Base-by-base conservation (phyloP, 805 yeast species). In the Nadsonia fulvescens region DNA sequence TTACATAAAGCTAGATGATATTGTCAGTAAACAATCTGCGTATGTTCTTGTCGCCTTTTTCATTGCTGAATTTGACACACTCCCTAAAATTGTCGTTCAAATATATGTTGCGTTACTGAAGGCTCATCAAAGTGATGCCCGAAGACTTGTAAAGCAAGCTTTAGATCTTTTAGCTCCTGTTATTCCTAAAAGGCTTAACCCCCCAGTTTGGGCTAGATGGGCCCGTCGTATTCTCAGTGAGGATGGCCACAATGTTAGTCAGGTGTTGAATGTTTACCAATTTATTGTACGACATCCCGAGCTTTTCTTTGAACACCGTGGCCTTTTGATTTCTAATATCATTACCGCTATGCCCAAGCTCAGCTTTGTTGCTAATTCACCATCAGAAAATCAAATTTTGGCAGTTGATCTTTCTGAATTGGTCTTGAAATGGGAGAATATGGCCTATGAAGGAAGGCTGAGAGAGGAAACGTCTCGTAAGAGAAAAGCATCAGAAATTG, bases 281-380 rank as follows among this genome's bases (percentile, higher is more conserved):
- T 81, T 86, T 39, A 67, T 89, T 47, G 79, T 79, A 17, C 74
- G 71, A 26, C 92, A 89, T 38, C 67, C 91, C 0, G 86, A 74
- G 32, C 53, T 81, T 27, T 89, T 89, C 48, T 86, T 66, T 42
- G 70, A 69, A 28, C 83, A 86, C 9, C 61, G 96, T 30, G 94
- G 81, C 37, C 79, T 81, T 30, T 89, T 86, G 41, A 69, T 82
- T 32, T 75, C 93, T 3, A 78, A 76, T 37, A 77, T 86, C 30
- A 77, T 89, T 27, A 68, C 83, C 3, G 92, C 93, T 1, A 77
- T 89, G 82, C 92, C 92, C 9, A 81, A 82, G 42, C 55, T 89
- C 27, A 76, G 91, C 0, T 68, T 79, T 25, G 54, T 71, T 40
- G 70, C 82, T 4, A 77, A 73, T 38, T 70, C 89, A 3, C 71